phyloP scores from a whole-genome alignment of 1,139 yeast species.

The Blastobotrys elegans region DNA sequence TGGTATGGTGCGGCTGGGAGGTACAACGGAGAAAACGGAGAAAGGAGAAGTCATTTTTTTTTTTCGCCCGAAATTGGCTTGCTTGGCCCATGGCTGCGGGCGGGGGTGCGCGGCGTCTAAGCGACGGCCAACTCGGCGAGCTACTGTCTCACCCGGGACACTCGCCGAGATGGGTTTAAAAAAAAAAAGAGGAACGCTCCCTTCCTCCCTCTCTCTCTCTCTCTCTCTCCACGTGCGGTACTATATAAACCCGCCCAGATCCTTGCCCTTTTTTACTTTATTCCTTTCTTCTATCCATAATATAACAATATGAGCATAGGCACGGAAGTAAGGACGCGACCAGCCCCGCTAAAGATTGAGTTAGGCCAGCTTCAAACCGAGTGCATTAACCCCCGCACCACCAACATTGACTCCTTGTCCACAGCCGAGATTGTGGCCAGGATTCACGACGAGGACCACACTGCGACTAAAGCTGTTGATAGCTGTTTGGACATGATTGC shows the following conservation, averaged over 20 bases:
- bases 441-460: conserved; percentile 27
- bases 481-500: conserved; percentile 22
- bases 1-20: too few species aligned
- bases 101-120: too few species aligned
- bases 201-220: not conserved
- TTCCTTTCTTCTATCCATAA: not conserved
- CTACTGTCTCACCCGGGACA: not conserved
- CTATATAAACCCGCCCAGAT: too few species aligned
- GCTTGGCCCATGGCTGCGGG: too few species aligned
- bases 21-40: too few species aligned
- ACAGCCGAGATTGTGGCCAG: conserved; percentile 23
- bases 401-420: conserved; percentile 21
- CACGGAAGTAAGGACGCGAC: not conserved
- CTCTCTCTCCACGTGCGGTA: too few species aligned
- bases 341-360: conserved; percentile 10
- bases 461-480: conserved; percentile 22
- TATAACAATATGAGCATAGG: not conserved
- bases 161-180: not conserved
- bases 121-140: too few species aligned
- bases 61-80: too few species aligned
- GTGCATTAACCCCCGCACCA: conserved; percentile 22
- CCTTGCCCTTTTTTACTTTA: not conserved
- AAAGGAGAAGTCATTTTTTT: too few species aligned
- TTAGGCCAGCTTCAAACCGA: conserved; percentile 26
- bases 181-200: not conserved